Conservation (phyloP, 1,284 basidiomycete species). For the Ganoderma lucidum region DNA sequence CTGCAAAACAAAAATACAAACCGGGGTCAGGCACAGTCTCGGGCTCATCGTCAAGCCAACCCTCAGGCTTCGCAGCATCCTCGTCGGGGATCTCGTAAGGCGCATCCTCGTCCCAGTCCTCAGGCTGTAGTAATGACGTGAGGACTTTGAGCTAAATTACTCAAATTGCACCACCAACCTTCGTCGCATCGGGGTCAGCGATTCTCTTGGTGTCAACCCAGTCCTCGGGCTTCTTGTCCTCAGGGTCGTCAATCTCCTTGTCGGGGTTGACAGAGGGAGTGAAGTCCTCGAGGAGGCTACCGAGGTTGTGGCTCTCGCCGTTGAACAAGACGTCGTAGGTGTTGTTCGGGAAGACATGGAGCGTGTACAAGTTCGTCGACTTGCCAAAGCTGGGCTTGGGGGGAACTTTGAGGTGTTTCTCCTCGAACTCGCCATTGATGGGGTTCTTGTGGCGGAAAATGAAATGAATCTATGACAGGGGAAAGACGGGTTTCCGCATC, state of each 20-base stretch:
- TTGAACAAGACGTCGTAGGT: constrained; percentile 95
- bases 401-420: constrained; percentile 92
- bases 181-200: constrained; percentile 84
- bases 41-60: constrained; percentile 95
- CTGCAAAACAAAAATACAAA: constrained; percentile 37
- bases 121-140: constrained; percentile 62
- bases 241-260: constrained; percentile 92
- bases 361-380: constrained; percentile 91
- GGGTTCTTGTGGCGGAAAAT: constrained; percentile 98
- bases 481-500: constrained; percentile 16
- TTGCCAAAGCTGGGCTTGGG: constrained; percentile 91
- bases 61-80: constrained; percentile 90
- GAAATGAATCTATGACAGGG: constrained; percentile 80
- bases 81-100: constrained; percentile 91
- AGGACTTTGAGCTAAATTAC: constrained; percentile 13
- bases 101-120: constrained; percentile 96
- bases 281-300: constrained; percentile 94
- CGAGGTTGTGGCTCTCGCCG: constrained; percentile 82
- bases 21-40: constrained; percentile 88
- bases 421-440: constrained; percentile 90
- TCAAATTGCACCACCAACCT: constrained; percentile 53
- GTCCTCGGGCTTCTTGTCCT: constrained; percentile 89
- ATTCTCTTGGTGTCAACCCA: constrained; percentile 96
- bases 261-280: constrained; percentile 94
- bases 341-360: constrained; percentile 93